Evolutionary conservation across 805 yeast species (phyloP), one percentile per base, ranked within the genome.

Genomic region (Scheffersomyces amazonensis): DNA sequence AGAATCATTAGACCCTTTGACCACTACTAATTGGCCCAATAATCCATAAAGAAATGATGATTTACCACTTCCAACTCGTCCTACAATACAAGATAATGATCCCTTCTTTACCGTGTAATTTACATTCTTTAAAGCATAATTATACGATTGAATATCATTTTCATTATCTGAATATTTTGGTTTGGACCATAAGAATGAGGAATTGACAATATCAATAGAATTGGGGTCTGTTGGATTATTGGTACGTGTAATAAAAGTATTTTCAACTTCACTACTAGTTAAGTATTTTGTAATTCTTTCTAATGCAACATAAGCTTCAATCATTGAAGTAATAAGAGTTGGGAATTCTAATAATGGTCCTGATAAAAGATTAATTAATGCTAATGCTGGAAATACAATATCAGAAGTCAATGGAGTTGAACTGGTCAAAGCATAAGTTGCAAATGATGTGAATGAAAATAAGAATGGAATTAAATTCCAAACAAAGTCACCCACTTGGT

Each of bases 21-120:
- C 16, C 22, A n/a, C 18, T 34, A 31, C 20, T 41, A 29, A 28
- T 41, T 25, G 4, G 46, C 39, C 1, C 47, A 54, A 12, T 42
- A 47, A 33, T 50, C 57, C 20, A 43, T 74, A 71, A 34, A 81
- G 58, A 17, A 78, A 62, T 0, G 87, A 75, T 2, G 84, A 72
- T 48, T 82, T 82, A 34, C 88, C 88, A 12, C 83, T 59, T 3
- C 87, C 87, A 22, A 82, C 87, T 48, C 76, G 63, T 9, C 87
- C 87, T 19, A 81, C 81, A 36, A 82, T 60, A 56, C 87, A 80
- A 1, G 77, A 64, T 38, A 82, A 60, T 27, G 70, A 64, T 4
- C 82, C 81, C 48, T 71, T 73, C 13, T 48, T 58, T 1, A 81
- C 84, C 6, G 50, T 42, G 44, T 78, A 79, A 37, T 69, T 56